These are phyloP conservation scores for Didymella glomerata DNA, from an alignment of 2,329 filamentous ascomycete genomes.

Conservation along the genomic window DNA sequence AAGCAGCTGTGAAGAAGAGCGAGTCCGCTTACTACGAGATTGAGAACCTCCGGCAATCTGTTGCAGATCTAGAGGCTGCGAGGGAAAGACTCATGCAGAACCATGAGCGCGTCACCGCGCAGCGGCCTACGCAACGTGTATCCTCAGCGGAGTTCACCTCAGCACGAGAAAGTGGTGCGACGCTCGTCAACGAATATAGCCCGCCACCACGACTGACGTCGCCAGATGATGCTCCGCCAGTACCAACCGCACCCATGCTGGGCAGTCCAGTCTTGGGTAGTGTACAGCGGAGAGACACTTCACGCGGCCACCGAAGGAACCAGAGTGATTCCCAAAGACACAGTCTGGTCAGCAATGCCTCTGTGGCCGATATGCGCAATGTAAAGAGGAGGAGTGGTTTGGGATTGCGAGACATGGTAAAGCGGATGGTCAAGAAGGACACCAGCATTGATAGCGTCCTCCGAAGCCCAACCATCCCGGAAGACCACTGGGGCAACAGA, in stretches of 20 bases:
- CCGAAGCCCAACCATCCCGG: slow-evolving; percentile 7
- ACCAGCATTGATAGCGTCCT: slow-evolving; percentile 15
- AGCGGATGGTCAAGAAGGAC: slow-evolving; percentile 40
- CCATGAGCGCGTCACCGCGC: slow-evolving; percentile 40
- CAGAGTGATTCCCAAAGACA: slow-evolving; percentile 28
- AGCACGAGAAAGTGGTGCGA: slow-evolving; percentile 45
- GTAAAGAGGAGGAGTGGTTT: slow-evolving; percentile 30
- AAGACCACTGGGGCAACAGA: slow-evolving; percentile 12
- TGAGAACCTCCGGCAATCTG: slow-evolving; percentile 33
- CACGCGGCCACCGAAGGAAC: slow-evolving; percentile 18
- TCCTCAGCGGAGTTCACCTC: slow-evolving; percentile 36
- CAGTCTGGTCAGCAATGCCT: slow-evolving; percentile 32
- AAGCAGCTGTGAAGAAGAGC: slow-evolving; percentile 26
- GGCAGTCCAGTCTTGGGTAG: slow-evolving; percentile 16
- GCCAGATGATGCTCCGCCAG: slow-evolving; percentile 25
- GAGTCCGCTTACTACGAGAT: slow-evolving; percentile 39
- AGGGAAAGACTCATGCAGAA: slow-evolving; percentile 46
- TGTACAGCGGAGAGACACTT: slow-evolving; percentile 9
- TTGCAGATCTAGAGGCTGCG: slow-evolving; percentile 38
- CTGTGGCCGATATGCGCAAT: slow-evolving; percentile 31
- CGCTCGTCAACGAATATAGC: slow-evolving; percentile 40
- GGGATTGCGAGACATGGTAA: slow-evolving; percentile 40
- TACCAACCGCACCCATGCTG: slow-evolving; percentile 13
- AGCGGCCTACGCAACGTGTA: slow-evolving; percentile 34
- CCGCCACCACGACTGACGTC: slow-evolving; percentile 24